Base-by-base conservation (phyloP, 75 land plant species). In the Sequoia sempervirens region DNA sequence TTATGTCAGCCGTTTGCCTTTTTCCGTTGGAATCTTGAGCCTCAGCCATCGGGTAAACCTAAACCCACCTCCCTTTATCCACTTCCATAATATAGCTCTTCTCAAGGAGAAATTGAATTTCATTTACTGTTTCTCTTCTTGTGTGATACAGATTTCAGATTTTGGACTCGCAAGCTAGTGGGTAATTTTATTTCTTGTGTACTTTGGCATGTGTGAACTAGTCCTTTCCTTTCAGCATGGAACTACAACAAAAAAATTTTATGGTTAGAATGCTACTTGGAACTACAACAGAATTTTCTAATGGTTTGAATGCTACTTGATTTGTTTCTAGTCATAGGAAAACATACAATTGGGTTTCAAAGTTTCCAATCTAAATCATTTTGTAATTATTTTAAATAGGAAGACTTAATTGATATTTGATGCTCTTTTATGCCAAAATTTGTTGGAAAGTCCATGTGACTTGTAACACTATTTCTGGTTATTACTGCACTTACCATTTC, bases 101-200 rank as follows among this genome's bases (percentile, higher is more conserved):
- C 23, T 75, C 9, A 40, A 7, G 8, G 66, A 6, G 2, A 13
- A 37, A 1, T 17, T 17, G 43, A 75, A 75, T 75, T 75, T 38
- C n/a, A 38, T 37, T 17, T 9, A 38, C 2, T 38, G 20, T 32
- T 38, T 75, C 43, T 75, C 26, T 38, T 75, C 7, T 37, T 40
- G 6, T 75, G 20, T 41, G 10, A 82, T 47, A 7, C 93, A 94
- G 94, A 95, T 95, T 46, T 91, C 92, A 69, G 96, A 95, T 88
- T 95, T 95, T 85, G 99, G 99, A 50, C 84, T 95, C 14, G 97
- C 99, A 83, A 97, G 95, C 83, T 95, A 97, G 97, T 95, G 83
- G 46, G 90, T 82, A 75, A 17, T 75, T 75, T 45, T 75, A 20
- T 69, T 83, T 41, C 37, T 40, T 6, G 46, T 83, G 32, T 40